Evolutionary conservation across 148 eudicot species (phyloP).

Genomic region (Polygonum aviculare): DNA sequence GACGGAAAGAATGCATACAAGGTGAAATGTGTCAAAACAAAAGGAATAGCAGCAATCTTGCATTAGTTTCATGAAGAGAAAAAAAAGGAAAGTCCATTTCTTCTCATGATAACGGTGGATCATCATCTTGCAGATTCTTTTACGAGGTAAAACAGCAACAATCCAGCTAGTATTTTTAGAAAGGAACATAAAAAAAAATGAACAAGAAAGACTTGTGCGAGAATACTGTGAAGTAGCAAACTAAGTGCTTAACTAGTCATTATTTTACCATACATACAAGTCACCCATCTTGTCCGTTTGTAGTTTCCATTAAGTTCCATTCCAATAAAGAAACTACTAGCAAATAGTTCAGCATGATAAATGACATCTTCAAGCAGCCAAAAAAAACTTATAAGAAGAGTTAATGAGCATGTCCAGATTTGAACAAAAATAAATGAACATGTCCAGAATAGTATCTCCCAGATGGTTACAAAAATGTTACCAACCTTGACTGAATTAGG

Average conservation of each 20-base stretch:
- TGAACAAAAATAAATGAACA: neutral
- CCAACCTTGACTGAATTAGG: slow-evolving; percentile 95
- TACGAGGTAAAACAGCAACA: neutral
- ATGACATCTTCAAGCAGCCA: slow-evolving; percentile 1
- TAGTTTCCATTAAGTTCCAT: neutral
- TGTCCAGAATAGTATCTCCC: neutral
- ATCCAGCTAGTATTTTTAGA: neutral
- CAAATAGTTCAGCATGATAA: neutral
- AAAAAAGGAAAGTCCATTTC: too few relatives aligned
- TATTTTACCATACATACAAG: neutral
- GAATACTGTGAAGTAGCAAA: neutral
- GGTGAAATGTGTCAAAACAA: too few relatives aligned
- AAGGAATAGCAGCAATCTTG: too few relatives aligned
- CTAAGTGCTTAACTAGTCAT: neutral
- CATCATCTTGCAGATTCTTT: neutral
- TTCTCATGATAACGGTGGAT: neutral
- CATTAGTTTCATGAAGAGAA: too few relatives aligned
- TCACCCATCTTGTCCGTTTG: neutral
- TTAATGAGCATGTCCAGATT: neutral
- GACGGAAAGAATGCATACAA: too few relatives aligned
- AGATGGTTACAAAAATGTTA: slow-evolving; percentile 1
- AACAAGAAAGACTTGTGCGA: neutral
- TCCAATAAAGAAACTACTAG: slow-evolving; percentile 6
- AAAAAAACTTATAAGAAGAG: neutral
- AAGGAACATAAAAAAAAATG: neutral